Evolutionary conservation across 768 basidiomycete species (phyloP).

Genomic region (Russula brevipes): DNA sequence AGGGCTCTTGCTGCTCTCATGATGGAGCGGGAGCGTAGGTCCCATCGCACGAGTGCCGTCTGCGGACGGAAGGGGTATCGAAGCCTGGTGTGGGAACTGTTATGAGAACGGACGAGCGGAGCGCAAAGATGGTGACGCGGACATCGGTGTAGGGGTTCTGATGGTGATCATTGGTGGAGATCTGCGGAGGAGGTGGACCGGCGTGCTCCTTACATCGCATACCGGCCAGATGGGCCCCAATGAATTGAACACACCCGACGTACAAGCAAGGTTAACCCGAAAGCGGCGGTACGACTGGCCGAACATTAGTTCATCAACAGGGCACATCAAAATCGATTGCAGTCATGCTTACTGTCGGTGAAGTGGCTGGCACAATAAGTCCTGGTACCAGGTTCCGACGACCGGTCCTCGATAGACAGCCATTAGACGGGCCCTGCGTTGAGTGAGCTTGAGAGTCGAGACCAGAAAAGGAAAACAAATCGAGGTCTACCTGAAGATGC

Average conservation of each 20-base stretch:
- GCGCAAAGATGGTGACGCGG: neutral
- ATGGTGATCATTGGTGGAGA: slow-evolving; percentile 24
- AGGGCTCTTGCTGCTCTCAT: neutral
- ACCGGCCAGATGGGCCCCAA: slow-evolving; percentile 56
- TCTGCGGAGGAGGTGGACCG: slow-evolving; percentile 27
- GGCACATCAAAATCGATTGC: neutral
- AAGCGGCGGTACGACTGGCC: slow-evolving; percentile 67
- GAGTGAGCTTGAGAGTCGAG: slow-evolving; percentile 28
- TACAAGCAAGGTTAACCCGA: slow-evolving; percentile 60
- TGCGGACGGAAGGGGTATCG: neutral
- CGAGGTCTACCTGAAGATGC: slow-evolving; percentile 62
- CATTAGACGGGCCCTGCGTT: slow-evolving; percentile 58
- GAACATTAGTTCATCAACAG: slow-evolving; percentile 13
- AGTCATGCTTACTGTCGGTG: slow-evolving; percentile 21
- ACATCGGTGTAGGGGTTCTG: slow-evolving; percentile 14
- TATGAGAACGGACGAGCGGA: neutral
- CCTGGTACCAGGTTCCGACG: slow-evolving; percentile 71
- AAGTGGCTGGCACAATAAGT: too few relatives aligned
- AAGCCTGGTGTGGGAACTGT: neutral
- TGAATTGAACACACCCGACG: slow-evolving; percentile 46
- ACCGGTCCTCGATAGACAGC: slow-evolving; percentile 70
- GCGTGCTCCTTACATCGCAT: slow-evolving; percentile 71
- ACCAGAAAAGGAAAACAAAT: slow-evolving; percentile 61
- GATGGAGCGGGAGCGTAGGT: neutral
- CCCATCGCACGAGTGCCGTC: neutral